Percentiles rank a stretch among this genome's conserved stretches.
These are phyloP conservation scores for Claviceps humidiphila DNA, from an alignment of 2,329 filamentous ascomycete genomes.

Conservation along the genomic window DNA sequence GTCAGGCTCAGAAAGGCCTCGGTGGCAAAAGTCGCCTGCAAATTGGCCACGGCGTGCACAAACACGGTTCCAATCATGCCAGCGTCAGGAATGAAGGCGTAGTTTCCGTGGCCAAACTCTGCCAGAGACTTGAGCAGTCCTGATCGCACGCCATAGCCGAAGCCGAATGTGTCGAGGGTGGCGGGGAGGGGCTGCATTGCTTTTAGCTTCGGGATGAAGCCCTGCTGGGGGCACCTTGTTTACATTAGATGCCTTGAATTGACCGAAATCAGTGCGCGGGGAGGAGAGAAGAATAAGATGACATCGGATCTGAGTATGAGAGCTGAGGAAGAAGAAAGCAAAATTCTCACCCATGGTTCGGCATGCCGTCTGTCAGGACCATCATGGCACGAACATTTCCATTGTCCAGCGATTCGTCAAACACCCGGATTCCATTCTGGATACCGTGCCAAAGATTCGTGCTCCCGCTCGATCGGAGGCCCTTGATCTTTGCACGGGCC, in stretches of 20 bases:
- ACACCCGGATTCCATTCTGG: slow-evolving; percentile 33
- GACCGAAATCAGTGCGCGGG: slow-evolving; percentile 8
- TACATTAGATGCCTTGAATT: not conserved
- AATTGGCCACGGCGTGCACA: slow-evolving; percentile 46
- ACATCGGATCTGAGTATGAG: not conserved
- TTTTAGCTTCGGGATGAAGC: slow-evolving; percentile 42
- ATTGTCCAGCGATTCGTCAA: slow-evolving; percentile 19
- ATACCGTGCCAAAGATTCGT: slow-evolving; percentile 50
- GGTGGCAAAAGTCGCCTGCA: slow-evolving; percentile 44
- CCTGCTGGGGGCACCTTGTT: slow-evolving; percentile 30
- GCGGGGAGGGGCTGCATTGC: slow-evolving; percentile 26
- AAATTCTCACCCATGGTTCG: slow-evolving; percentile 27
- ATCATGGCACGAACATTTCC: slow-evolving; percentile 35
- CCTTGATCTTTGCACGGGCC: slow-evolving; percentile 25
- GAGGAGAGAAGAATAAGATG: not conserved
- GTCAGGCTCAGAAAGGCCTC: slow-evolving; percentile 29
- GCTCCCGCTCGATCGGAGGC: slow-evolving; percentile 21
- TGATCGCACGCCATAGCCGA: slow-evolving; percentile 22
- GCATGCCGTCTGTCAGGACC: slow-evolving; percentile 41
- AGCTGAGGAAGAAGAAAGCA: not conserved
- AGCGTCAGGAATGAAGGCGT: slow-evolving; percentile 47
- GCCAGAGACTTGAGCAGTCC: slow-evolving; percentile 46
- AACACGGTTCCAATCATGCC: slow-evolving; percentile 53
- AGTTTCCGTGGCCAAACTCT: slow-evolving; percentile 43
- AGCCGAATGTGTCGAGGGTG: slow-evolving; percentile 26